These are phyloP conservation scores for Fragosphaeria purpurea DNA, from an alignment of 2,329 filamentous ascomycete species.

Conservation along the genomic window DNA sequence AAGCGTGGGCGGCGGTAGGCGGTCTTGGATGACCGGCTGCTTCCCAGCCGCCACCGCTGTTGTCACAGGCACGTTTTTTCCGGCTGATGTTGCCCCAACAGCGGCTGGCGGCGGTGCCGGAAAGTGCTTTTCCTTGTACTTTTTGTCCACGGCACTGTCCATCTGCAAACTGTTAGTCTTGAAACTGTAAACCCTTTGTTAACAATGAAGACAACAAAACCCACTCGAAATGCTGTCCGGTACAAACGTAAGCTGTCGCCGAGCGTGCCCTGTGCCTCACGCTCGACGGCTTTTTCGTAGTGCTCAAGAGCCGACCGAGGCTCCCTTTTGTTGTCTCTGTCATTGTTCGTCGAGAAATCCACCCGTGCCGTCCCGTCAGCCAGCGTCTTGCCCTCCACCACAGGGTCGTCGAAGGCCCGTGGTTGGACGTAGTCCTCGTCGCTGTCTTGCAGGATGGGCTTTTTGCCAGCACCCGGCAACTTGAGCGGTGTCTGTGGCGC, in stretches of 20 bases:
- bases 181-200: no score
- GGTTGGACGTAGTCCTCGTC: slow-evolving; percentile 26
- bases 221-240: slow-evolving; percentile 76
- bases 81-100: slow-evolving; percentile 9
- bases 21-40: slow-evolving; percentile 46
- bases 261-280: slow-evolving; percentile 72
- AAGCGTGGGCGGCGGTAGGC: slow-evolving; percentile 41
- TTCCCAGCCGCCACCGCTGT: slow-evolving; percentile 34
- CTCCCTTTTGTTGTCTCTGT: slow-evolving; percentile 21
- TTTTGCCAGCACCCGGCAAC: slow-evolving; percentile 14
- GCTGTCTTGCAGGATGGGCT: slow-evolving; percentile 20
- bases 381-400: slow-evolving; percentile 1
- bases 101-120: slow-evolving; percentile 43
- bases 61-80: slow-evolving; percentile 1
- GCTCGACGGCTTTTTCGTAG: slow-evolving; percentile 85
- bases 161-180: slow-evolving; percentile 40
- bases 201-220: slow-evolving; percentile 12
- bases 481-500: slow-evolving; percentile 9
- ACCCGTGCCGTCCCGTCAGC: no score
- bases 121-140: slow-evolving; percentile 88
- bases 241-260: slow-evolving; percentile 85
- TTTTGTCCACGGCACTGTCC: slow-evolving; percentile 72
- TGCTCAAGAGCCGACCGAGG: slow-evolving; percentile 78
- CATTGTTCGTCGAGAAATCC: no score
- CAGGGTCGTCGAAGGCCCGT: slow-evolving; percentile 26